Conservation (phyloP, 352 stramenopile genomes). For the Thalassiosira hispida region DNA sequence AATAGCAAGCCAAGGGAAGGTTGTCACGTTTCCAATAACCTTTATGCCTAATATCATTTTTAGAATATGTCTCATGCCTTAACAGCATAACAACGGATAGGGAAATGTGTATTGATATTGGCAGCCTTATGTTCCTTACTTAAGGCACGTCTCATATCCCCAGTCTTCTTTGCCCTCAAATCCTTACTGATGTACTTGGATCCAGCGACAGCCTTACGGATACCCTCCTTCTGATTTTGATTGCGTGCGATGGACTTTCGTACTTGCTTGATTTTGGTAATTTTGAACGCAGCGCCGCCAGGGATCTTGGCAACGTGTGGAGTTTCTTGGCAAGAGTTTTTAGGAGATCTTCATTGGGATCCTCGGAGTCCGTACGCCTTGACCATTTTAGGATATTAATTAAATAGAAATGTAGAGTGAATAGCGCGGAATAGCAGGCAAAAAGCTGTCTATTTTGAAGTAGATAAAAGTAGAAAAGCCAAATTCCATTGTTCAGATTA, state of each 20-base stretch:
- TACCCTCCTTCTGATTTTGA: slow-evolving; percentile 97
- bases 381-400: slow-evolving; percentile 88
- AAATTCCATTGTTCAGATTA: no score
- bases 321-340: slow-evolving; percentile 97
- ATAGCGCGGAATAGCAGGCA: no score
- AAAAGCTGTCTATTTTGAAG: no score
- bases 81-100: slow-evolving; percentile 95
- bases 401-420: no score
- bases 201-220: slow-evolving; percentile 92
- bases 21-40: slow-evolving; percentile 3
- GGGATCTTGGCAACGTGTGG: slow-evolving; percentile 99
- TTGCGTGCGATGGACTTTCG: slow-evolving; percentile 99
- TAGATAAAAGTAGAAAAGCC: no score
- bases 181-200: slow-evolving; percentile 98
- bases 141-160: slow-evolving; percentile 95
- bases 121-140: slow-evolving; percentile 93
- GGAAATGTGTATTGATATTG: slow-evolving; percentile 95
- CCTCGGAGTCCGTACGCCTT: slow-evolving; percentile 98
- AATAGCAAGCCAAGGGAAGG: slow-evolving; percentile 1
- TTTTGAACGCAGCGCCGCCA: slow-evolving; percentile 97
- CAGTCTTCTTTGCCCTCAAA: slow-evolving; percentile 98
- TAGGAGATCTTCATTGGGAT: slow-evolving; percentile 97
- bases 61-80: slow-evolving; percentile 91
- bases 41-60: slow-evolving; percentile 32
- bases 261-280: slow-evolving; percentile 99